Evolutionary conservation across 176 grass and related monocot genomes (phyloP), one percentile per base, ranked within the genome.

Genomic region (Neostapfia colusana): DNA sequence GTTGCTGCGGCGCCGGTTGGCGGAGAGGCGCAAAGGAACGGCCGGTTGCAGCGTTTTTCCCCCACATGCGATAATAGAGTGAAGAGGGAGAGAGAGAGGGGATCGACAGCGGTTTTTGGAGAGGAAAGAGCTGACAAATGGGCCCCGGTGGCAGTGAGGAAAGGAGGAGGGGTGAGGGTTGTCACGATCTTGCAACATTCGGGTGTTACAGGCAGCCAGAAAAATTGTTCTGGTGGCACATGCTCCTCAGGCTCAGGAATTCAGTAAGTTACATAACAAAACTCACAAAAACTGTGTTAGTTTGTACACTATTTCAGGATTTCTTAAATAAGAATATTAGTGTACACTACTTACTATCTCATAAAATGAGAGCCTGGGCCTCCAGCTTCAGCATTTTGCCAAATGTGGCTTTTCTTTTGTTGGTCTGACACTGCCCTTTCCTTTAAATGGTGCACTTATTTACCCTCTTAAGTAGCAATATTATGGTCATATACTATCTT

Each of bases 231-330:
- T 18, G 83, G 83, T 78, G 87, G 95, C 42, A 88, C 74, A 58
- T 99, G 95, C 66, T 87, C 83, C 55, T 74, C 89, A 58, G 95
- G 89, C n/a, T 90, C 91, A 75, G 95, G 95, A 82, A 99, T 99
- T 85, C 95, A 99, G 95, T 99, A 86, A 92, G 95, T 83, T 77
- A 0, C 61, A 77, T 70, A 3, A 28, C 10, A 84, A 76, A 46
- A 50, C 41, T 63, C 26, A 71, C 35, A 86, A 27, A 10, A 59
- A 67, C 39, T 59, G 5, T 53, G 40, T 12, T 39, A 20, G 9
- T 39, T 53, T 57, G 20, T 56, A 10, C 31, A 31, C 2, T 56
- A 1, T 70, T n/a, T n/a, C n/a, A n/a, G n/a, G n/a, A n/a, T n/a
- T 31, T 34, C 7, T 36, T 77, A 8, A 40, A 21, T 46, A 20